These are phyloP conservation scores for Peniophora sp. DNA, from an alignment of 1,284 basidiomycete genomes.

Conservation along the genomic window DNA sequence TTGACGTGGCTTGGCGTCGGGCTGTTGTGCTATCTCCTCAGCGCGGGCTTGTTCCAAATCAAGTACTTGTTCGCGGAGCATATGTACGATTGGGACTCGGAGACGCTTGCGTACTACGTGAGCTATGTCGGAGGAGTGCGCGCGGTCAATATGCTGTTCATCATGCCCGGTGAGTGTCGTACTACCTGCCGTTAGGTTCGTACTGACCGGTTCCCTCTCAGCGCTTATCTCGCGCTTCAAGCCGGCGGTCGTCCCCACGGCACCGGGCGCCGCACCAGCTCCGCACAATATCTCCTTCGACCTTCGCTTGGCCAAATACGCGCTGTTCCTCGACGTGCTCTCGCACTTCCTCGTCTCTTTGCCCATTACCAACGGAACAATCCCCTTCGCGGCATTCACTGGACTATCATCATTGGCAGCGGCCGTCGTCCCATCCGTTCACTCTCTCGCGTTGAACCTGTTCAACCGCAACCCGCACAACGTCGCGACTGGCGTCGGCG, in stretches of 20 bases:
- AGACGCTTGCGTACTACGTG: conserved; percentile 55
- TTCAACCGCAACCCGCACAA: conserved; percentile 45
- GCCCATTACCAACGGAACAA: conserved; percentile 35
- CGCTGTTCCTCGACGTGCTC: conserved; percentile 57
- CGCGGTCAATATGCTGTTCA: conserved; percentile 42
- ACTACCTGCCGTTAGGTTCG: not conserved
- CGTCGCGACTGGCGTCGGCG: conserved; percentile 24
- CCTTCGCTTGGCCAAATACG: conserved; percentile 48
- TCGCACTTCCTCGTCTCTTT: conserved; percentile 53
- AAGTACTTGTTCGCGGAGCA: conserved; percentile 57
- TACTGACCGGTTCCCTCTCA: conserved; percentile 3
- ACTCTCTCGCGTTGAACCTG: conserved; percentile 65
- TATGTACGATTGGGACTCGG: conserved; percentile 49
- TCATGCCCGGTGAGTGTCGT: conserved; percentile 44
- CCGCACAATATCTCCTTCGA: conserved; percentile 63
- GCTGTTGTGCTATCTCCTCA: conserved; percentile 36
- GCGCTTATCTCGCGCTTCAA: conserved; percentile 6
- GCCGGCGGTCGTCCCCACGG: conserved; percentile 4
- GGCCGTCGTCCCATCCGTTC: conserved; percentile 55
- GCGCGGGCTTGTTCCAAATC: conserved; percentile 46
- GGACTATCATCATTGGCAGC: conserved; percentile 51
- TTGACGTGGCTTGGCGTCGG: conserved; percentile 42
- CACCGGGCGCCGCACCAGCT: conserved; percentile 29
- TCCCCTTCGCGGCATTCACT: conserved; percentile 49
- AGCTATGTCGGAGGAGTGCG: conserved; percentile 43